Base-by-base conservation (phyloP, 768 basidiomycete species). In the Lactarius quietus region DNA sequence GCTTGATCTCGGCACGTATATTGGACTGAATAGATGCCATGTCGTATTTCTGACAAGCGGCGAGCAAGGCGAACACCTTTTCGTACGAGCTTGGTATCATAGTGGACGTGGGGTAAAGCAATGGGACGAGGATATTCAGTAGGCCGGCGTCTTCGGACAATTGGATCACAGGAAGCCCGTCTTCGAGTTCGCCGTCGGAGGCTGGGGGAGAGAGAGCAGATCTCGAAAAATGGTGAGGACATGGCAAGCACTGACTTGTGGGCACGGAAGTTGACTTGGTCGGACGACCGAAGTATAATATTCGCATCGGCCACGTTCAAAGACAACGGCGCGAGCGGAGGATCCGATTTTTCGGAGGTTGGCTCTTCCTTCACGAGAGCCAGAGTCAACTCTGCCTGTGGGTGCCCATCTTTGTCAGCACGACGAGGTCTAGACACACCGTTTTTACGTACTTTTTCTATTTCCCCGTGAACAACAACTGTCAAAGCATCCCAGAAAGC, bases 231-330 rank as follows among this genome's bases (percentile, higher is more conserved):
- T 23, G 45, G 45, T 26, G 45, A 48, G 1, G 23, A 15, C 45
- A 48, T 26, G n/a, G 69, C 43, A 28, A 78, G 74, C 29, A 76
- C 74, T 17, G 51, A 41, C 20, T 72, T 70, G 65, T 72, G 72
- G 28, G 73, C 72, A 36, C 61, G 69, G 66, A 76, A 76, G 58
- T 72, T 62, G 61, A 72, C 67, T 33, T 57, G 33, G 61, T 77
- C 75, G 39, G 67, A 64, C 10, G 74, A 70, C 36, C 70, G 73
- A 29, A 77, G 65, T 33, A 75, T 68, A 43, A 74, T 60, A 65
- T 53, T 51, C 6, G 52, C 43, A 17, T 63, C 62, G 18, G 38
- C 39, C 14, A 43, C n/a, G 31, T 63, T 31, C 29, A 57, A 18
- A 36, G 20, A 6, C 8, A 17, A 23, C 9, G 6, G 36, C 14